Evolutionary conservation across 352 stramenopile species (phyloP).

Genomic region (Aphanomyces euteiches): DNA sequence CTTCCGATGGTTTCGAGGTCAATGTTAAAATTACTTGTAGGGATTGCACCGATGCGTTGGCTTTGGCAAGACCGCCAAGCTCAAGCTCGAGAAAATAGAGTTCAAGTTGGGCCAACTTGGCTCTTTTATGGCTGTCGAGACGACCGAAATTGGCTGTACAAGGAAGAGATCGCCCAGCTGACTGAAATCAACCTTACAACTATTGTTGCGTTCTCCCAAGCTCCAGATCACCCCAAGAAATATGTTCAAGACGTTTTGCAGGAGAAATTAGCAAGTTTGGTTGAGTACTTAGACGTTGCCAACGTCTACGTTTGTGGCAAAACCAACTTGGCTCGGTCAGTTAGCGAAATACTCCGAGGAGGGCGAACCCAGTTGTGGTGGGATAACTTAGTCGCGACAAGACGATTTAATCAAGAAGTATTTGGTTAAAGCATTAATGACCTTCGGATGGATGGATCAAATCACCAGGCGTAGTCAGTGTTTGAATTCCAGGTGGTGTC

Average conservation of each 20-base stretch:
- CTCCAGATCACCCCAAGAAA: neutral
- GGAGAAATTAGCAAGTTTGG: neutral
- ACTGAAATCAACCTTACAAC: neutral
- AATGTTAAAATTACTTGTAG: conserved; percentile 9
- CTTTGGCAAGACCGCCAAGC: conserved; percentile 14
- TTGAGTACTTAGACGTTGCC: neutral
- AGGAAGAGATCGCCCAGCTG: neutral
- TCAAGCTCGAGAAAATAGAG: neutral
- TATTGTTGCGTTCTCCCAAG: neutral
- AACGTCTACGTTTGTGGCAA: conserved; percentile 10
- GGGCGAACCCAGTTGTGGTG: neutral
- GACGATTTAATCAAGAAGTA: conserved; percentile 19
- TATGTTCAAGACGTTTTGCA: conserved; percentile 17
- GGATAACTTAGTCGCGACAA: neutral
- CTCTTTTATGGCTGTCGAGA: conserved; percentile 19
- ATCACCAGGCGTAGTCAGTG: neutral
- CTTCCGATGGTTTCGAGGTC: neutral
- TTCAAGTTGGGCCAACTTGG: neutral
- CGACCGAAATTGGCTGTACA: neutral
- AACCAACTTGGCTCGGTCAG: neutral
- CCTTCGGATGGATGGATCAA: neutral
- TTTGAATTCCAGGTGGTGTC: conserved; percentile 13
- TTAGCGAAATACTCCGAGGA: neutral
- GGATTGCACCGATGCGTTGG: conserved; percentile 16
- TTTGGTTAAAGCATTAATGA: conserved; percentile 20